Evolutionary conservation across 2,329 filamentous ascomycete genomes (phyloP).

Genomic region (Tricladium varicosporioides): DNA sequence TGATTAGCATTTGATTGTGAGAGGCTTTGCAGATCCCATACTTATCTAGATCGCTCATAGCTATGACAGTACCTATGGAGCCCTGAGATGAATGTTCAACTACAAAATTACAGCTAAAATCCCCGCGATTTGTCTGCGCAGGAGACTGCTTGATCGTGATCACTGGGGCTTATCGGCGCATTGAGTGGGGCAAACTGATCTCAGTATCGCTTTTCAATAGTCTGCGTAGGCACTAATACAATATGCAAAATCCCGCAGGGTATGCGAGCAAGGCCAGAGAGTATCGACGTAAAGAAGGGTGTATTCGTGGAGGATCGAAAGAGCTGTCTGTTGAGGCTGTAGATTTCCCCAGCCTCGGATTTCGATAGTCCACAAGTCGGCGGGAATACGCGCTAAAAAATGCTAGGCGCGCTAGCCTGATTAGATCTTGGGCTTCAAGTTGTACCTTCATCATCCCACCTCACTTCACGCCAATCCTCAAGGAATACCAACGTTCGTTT

Average conservation of each 20-base stretch:
- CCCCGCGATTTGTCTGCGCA: neutral
- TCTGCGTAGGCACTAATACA: too few species aligned
- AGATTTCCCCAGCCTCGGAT: slow-evolving; percentile 18
- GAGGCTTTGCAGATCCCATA: slow-evolving; percentile 39
- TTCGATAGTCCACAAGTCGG: slow-evolving; percentile 11
- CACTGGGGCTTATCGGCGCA: slow-evolving; percentile 20
- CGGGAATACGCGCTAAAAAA: slow-evolving; percentile 5
- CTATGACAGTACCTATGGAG: neutral
- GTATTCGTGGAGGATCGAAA: neutral
- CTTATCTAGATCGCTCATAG: slow-evolving; percentile 96
- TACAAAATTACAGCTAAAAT: neutral
- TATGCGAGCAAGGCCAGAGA: neutral
- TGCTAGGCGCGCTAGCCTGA: slow-evolving; percentile 8
- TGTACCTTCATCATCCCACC: neutral
- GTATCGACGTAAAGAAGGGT: neutral
- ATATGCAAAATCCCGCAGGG: too few species aligned
- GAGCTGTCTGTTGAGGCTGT: neutral
- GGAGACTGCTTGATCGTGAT: slow-evolving; percentile 1
- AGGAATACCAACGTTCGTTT: neutral
- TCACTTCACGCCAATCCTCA: neutral
- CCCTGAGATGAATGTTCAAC: neutral
- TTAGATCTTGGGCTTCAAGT: slow-evolving; percentile 6
- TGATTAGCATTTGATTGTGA: slow-evolving; percentile 5
- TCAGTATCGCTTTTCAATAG: too few species aligned
- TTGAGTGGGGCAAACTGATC: slow-evolving; percentile 9